These are phyloP conservation scores for Pseudohalonectria lignicola DNA, from an alignment of 2,329 filamentous ascomycete genomes.

Conservation along the genomic window DNA sequence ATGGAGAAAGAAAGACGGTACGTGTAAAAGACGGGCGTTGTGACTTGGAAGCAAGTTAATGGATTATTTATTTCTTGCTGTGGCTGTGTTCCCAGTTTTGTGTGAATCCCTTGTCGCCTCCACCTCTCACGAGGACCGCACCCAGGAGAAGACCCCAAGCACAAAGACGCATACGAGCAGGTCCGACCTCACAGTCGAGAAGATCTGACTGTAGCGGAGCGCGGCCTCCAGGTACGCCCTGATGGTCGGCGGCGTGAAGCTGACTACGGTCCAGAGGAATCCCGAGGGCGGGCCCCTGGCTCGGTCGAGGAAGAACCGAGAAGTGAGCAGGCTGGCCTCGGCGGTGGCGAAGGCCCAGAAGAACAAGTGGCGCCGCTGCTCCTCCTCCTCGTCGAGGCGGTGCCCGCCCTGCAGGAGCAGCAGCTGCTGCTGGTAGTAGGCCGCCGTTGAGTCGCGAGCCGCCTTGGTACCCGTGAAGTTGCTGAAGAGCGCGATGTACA, in stretches of 20 bases:
- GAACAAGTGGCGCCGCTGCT: conserved; percentile 32
- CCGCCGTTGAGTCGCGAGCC: conserved; percentile 38
- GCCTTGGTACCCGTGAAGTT: conserved; percentile 57
- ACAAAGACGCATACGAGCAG: conserved; percentile 71
- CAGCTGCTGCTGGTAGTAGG: conserved; percentile 5
- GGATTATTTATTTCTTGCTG: no score
- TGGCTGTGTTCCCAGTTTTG: no score
- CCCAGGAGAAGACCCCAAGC: conserved; percentile 46
- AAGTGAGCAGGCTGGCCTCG: conserved; percentile 62
- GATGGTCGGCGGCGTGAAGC: conserved; percentile 55
- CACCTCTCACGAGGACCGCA: no score
- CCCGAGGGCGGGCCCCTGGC: conserved; percentile 39
- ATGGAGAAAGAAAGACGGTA: no score
- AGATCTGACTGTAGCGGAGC: conserved; percentile 59
- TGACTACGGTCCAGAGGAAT: conserved; percentile 50
- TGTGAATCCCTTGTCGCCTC: no score
- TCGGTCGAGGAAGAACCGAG: conserved; percentile 59
- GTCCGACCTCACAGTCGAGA: conserved; percentile 59
- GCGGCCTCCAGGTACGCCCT: conserved; percentile 49
- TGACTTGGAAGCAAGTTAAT: no score
- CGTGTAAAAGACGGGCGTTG: no score
- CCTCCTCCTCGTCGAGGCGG: conserved; percentile 14
- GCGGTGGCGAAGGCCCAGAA: conserved; percentile 76
- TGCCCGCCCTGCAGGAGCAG: conserved; percentile 8
- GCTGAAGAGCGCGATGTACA: conserved; percentile 59